Evolutionary conservation across 306 rosid genomes (phyloP).

Genomic region (Chamaecrista fasciculata): DNA sequence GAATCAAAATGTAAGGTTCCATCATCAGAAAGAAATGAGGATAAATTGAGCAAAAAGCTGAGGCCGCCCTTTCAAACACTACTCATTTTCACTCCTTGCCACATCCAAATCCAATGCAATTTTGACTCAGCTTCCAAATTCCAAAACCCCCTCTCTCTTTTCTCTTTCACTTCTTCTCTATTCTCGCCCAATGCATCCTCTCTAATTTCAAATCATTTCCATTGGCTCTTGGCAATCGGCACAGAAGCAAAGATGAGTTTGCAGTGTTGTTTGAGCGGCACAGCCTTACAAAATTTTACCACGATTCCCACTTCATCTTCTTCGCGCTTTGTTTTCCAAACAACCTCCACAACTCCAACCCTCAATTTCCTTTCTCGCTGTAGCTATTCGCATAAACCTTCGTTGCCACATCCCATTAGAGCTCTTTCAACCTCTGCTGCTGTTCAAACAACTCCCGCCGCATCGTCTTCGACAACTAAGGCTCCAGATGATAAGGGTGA

Average conservation of each 20-base stretch:
- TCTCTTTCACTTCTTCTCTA: too few relatives aligned
- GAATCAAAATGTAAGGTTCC: not conserved
- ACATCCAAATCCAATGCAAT: too few relatives aligned
- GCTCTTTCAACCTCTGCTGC: constrained; percentile 51
- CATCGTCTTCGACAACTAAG: constrained; percentile 13
- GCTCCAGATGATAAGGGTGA: constrained; percentile 50
- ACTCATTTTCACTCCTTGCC: too few relatives aligned
- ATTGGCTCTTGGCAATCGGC: too few relatives aligned
- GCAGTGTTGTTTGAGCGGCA: constrained; percentile 45
- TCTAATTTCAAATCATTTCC: too few relatives aligned
- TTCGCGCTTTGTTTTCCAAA: constrained; percentile 33
- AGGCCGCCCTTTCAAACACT: too few relatives aligned
- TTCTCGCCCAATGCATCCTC: too few relatives aligned
- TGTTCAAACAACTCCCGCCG: constrained; percentile 38
- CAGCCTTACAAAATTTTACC: constrained; percentile 46
- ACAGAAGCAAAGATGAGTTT: constrained; percentile 57
- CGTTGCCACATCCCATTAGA: constrained; percentile 33
- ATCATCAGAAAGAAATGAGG: constrained; percentile 1
- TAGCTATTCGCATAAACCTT: constrained; percentile 35
- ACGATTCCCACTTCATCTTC: constrained; percentile 41
- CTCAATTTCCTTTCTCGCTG: constrained; percentile 21
- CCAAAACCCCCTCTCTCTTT: too few relatives aligned
- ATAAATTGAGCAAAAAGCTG: constrained; percentile 44
- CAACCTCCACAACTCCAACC: constrained; percentile 27
- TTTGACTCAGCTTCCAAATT: too few relatives aligned